Percentiles rank a stretch among this genome's conserved stretches.
Conservation (phyloP, 257 asterid genomes). For the Salvia hispanica region DNA sequence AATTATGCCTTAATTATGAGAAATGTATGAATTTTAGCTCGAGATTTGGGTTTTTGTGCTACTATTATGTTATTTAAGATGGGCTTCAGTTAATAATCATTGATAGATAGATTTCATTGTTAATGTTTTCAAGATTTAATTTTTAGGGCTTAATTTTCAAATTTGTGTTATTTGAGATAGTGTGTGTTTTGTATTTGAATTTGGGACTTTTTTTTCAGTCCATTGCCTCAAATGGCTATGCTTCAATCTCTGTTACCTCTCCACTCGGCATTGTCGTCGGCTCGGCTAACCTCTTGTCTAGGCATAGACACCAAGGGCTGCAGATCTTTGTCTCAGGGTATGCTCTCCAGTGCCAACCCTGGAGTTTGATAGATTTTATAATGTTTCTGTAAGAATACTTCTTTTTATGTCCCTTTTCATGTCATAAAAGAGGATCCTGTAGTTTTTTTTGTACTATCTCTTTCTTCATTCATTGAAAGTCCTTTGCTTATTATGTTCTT, state of each 20-base stretch:
- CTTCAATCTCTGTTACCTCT: slow-evolving; percentile 82
- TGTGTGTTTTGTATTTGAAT: slow-evolving; percentile 15
- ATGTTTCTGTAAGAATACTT: slow-evolving; percentile 61
- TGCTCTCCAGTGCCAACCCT: slow-evolving; percentile 94
- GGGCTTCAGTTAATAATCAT: neutral
- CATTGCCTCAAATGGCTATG: slow-evolving; percentile 63
- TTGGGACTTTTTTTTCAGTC: slow-evolving; percentile 30
- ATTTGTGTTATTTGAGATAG: neutral
- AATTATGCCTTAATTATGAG: neutral
- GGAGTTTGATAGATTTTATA: slow-evolving; percentile 86
- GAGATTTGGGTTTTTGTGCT: too few relatives aligned
- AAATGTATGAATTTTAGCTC: neutral
- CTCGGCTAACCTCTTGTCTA: slow-evolving; percentile 85
- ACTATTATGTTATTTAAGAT: too few relatives aligned
- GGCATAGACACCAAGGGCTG: slow-evolving; percentile 73
- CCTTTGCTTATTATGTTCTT: slow-evolving; percentile 25
- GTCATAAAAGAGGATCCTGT: slow-evolving; percentile 12
- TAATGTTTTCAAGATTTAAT: slow-evolving; percentile 10
- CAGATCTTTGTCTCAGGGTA: slow-evolving; percentile 98
- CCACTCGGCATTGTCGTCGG: slow-evolving; percentile 74
- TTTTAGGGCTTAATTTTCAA: neutral
- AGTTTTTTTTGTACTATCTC: neutral
- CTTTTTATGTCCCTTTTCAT: slow-evolving; percentile 27
- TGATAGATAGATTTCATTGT: neutral
- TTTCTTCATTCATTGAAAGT: neutral